A percentile compares a stretch with the other conserved stretches of the same genome.
phyloP scores from a whole-genome alignment of 1,139 yeast genomes.

The Kodamaea ohmeri region DNA sequence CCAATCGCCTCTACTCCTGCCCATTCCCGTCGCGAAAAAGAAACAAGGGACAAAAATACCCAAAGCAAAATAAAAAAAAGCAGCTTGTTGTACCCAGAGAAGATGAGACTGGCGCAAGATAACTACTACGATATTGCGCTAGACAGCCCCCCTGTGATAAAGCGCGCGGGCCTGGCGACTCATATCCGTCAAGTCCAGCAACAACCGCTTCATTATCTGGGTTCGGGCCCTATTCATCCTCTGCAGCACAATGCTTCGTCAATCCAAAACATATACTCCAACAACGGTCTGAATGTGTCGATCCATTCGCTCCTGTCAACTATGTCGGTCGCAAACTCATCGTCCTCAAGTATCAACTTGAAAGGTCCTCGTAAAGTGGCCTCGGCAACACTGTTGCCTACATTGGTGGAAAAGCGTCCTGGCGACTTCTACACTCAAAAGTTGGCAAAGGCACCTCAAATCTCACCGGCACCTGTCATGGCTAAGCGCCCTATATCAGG shows the following conservation, averaged over 20 bases:
- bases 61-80: conserved; percentile 4
- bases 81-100: not conserved
- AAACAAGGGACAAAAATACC: not conserved
- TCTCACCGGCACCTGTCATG: conserved; percentile 10
- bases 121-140: conserved; percentile 31
- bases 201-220: not conserved
- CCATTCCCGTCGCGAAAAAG: not conserved
- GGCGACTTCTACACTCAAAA: conserved; percentile 43
- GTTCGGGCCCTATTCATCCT: not conserved
- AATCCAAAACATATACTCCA: not conserved
- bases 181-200: conserved; percentile 6
- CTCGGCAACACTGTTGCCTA: conserved; percentile 26
- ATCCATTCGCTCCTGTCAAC: conserved; percentile 6
- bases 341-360: not conserved
- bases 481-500: conserved; percentile 32
- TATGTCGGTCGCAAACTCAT: conserved; percentile 7
- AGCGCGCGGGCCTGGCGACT: conserved; percentile 6
- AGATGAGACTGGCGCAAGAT: conserved; percentile 12
- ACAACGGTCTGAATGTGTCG: conserved; percentile 5
- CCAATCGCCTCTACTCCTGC: not conserved
- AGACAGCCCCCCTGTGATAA: conserved; percentile 12
- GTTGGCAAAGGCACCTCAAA: conserved; percentile 14
- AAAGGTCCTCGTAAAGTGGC: conserved; percentile 27
- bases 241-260: not conserved
- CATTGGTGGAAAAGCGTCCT: conserved; percentile 37